These are phyloP conservation scores for Fraxinus sp. DNA, from an alignment of 305 asterid species.

Conservation along the genomic window DNA sequence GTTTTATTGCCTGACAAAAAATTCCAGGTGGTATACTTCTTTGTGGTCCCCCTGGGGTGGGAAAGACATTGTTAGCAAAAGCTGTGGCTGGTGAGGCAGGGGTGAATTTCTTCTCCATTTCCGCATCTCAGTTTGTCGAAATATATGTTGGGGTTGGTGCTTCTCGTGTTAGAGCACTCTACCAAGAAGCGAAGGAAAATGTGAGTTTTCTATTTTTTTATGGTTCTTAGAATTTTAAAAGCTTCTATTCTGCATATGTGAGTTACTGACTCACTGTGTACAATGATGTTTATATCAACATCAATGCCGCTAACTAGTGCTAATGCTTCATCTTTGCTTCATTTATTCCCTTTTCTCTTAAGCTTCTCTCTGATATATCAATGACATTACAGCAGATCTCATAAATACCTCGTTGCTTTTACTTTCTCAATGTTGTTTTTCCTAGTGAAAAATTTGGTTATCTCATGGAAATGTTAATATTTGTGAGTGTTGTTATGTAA, in stretches of 20 bases:
- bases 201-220: slow-evolving; percentile 44
- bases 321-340: background rate
- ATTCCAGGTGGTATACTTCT: slow-evolving; percentile 92
- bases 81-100: slow-evolving; percentile 99
- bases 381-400: background rate
- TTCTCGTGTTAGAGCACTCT: slow-evolving; percentile 95
- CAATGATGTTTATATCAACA: background rate
- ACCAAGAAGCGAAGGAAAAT: slow-evolving; percentile 93
- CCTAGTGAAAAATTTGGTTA: background rate
- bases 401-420: background rate
- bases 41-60: slow-evolving; percentile 99
- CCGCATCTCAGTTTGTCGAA: slow-evolving; percentile 98
- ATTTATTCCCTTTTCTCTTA: background rate
- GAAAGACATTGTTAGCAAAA: slow-evolving; percentile 94
- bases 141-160: slow-evolving; percentile 99
- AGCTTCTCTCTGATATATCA: background rate
- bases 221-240: background rate
- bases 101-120: slow-evolving; percentile 95
- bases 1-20: slow-evolving; percentile 11
- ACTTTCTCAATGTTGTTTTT: slow-evolving; percentile 11
- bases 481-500: background rate
- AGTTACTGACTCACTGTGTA: background rate
- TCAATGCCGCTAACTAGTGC: background rate
- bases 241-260: background rate
- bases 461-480: slow-evolving; percentile 12